Evolutionary conservation across 306 rosid genomes (phyloP).

Genomic region (Benincasa hispida): DNA sequence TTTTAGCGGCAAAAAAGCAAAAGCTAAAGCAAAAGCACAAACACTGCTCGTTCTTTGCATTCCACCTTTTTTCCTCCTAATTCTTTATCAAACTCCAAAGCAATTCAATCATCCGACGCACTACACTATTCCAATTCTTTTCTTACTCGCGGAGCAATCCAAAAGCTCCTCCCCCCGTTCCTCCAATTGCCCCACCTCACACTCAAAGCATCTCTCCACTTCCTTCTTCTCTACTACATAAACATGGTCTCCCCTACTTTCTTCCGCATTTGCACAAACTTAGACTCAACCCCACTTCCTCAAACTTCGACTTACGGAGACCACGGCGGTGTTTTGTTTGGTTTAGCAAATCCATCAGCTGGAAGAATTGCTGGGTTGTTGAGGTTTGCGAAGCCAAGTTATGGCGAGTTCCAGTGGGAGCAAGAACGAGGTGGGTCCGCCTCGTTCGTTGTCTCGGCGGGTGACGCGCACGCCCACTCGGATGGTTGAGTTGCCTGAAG

Average conservation of each 20-base stretch:
- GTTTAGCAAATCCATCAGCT: conserved; percentile 9
- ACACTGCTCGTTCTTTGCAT: background rate
- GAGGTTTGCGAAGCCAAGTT: background rate
- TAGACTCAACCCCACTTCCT: background rate
- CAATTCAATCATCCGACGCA: background rate
- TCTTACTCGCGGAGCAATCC: conserved; percentile 51
- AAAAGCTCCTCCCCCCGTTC: background rate
- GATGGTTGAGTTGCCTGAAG: conserved; percentile 39
- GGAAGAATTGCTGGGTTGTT: background rate
- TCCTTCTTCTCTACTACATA: conserved; percentile 15
- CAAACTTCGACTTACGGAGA: background rate
- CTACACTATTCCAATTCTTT: conserved; percentile 25
- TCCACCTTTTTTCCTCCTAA: background rate
- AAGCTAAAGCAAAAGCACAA: conserved; percentile 15
- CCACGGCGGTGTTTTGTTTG: conserved; percentile 1
- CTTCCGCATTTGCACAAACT: conserved; percentile 20
- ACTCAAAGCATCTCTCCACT: conserved; percentile 55
- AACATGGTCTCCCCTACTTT: conserved; percentile 27
- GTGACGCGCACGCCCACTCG: conserved; percentile 35
- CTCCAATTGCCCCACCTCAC: conserved; percentile 32
- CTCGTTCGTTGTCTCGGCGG: conserved; percentile 34
- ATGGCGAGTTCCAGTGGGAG: conserved; percentile 92
- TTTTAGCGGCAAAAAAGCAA: conserved; percentile 6
- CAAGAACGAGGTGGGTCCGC: conserved; percentile 29
- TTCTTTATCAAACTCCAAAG: conserved; percentile 10